These are phyloP conservation scores for Backusella liffmaniae DNA, from an alignment of 192 early-diverging fungal genomes.

Conservation along the genomic window DNA sequence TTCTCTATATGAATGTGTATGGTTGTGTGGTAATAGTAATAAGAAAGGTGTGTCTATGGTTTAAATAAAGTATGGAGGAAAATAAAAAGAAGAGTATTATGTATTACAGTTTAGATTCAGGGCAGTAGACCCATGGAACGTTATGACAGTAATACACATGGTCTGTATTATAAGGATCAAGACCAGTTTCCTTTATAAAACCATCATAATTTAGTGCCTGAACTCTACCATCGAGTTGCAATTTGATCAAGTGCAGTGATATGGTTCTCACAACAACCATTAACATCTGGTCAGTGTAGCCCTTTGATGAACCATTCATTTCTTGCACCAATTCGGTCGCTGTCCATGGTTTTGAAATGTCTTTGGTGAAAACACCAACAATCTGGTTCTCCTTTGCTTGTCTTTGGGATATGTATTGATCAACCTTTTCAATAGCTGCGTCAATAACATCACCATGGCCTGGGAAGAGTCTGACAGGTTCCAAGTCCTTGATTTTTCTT, in stretches of 20 bases:
- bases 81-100: neutral
- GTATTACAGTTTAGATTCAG: neutral
- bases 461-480: conserved; percentile 48
- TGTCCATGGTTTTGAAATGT: neutral
- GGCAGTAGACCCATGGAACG: neutral
- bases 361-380: conserved; percentile 25
- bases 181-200: neutral
- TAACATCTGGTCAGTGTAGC: neutral
- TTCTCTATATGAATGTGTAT: neutral
- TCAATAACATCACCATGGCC: conserved; percentile 77
- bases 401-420: conserved; percentile 76
- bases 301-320: neutral
- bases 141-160: neutral
- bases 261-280: neutral
- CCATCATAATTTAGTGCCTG: neutral
- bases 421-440: conserved; percentile 60
- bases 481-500: conserved; percentile 43
- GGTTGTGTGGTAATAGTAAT: neutral
- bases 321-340: neutral
- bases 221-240: neutral
- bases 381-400: conserved; percentile 74
- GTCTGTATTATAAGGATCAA: neutral
- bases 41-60: neutral
- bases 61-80: neutral
- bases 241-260: neutral